Percentiles rank a stretch among this genome's conserved stretches.
These are phyloP conservation scores for Monilinia polystroma DNA, from an alignment of 2,329 filamentous ascomycete species.

Conservation along the genomic window DNA sequence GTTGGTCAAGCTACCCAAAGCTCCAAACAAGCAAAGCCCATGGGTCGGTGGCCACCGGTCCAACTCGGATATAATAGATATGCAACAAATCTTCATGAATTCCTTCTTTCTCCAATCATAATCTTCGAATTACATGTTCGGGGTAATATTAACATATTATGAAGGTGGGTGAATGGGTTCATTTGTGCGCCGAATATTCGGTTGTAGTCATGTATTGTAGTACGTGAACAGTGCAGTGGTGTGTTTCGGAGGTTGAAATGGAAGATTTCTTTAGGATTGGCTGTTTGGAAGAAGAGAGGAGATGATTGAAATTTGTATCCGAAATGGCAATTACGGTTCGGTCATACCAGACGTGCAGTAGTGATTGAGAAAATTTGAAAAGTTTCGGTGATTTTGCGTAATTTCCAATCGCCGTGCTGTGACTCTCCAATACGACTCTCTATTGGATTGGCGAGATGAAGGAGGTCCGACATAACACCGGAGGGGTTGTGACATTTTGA, in stretches of 20 bases:
- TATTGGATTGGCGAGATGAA: conserved; percentile 13
- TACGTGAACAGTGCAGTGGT: no score
- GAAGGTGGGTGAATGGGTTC: background rate
- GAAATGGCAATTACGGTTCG: background rate
- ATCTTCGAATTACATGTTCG: background rate
- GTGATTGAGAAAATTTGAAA: background rate
- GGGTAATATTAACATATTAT: background rate
- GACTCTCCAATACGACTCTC: background rate
- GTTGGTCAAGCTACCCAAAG: background rate
- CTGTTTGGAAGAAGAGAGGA: background rate
- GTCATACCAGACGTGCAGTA: background rate
- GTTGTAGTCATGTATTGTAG: background rate
- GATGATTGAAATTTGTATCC: background rate
- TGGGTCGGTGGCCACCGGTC: background rate
- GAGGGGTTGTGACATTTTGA: background rate
- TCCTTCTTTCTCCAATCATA: background rate
- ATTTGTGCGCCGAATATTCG: background rate
- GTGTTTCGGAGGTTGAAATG: no score
- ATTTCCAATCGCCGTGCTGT: background rate
- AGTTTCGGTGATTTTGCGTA: conserved; percentile 3
- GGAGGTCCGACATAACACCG: background rate
- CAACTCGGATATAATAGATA: conserved; percentile 7
- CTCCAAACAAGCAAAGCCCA: background rate
- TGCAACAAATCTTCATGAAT: background rate
- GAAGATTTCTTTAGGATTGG: no score